Evolutionary conservation across 352 stramenopile genomes (phyloP), one percentile per base, ranked within the genome.

Genomic region (Phytophthora gonapodyides): DNA sequence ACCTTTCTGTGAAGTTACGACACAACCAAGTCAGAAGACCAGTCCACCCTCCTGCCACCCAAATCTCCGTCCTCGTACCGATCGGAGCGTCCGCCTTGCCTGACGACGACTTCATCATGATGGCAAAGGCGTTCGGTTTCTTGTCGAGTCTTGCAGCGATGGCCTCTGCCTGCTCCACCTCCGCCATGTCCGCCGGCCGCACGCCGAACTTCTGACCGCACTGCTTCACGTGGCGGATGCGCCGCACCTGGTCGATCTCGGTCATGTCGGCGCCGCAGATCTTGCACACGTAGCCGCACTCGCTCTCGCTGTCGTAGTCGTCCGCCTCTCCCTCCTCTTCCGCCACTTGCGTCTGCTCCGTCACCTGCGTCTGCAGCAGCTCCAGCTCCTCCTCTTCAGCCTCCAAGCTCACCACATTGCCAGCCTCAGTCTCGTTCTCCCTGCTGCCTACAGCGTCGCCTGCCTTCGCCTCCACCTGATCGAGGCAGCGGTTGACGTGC

Each of bases 151-250:
- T 71, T 5, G 46, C 41, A 38, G 5, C 52, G 31, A 74, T 65
- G 8, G 64, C 49, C 38, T 76, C 69, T 5, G 33, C 17, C 33
- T 70, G 44, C 33, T 75, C 57, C 31, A 82, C 45, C 27, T 72
- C 48, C 11, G 61, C 69, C 53, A 91, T 54, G 51, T 88, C 76
- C 40, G 48, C 68, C 44, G 84, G 63, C 21, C 76, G 65, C 17
- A 96, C 68, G 10, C 84, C 87, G 56, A 88, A 89, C 53, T 77
- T 79, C 42, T 84, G 69, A 0, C 80, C 84, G 44, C 84, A 96
- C 45, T 77, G 70, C 60, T 96, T 96, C 38, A 91, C 69, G 49
- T 96, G 87, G n/a, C 76, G 74, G 46, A 92, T 91, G n/a, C 78
- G 76, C 21, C 59, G 57, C 41, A 64, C 67, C 7, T 89, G 21